Evolutionary conservation across 345 rosid genomes (phyloP), one percentile per base, ranked within the genome.

Genomic region (Camelina laxa): DNA sequence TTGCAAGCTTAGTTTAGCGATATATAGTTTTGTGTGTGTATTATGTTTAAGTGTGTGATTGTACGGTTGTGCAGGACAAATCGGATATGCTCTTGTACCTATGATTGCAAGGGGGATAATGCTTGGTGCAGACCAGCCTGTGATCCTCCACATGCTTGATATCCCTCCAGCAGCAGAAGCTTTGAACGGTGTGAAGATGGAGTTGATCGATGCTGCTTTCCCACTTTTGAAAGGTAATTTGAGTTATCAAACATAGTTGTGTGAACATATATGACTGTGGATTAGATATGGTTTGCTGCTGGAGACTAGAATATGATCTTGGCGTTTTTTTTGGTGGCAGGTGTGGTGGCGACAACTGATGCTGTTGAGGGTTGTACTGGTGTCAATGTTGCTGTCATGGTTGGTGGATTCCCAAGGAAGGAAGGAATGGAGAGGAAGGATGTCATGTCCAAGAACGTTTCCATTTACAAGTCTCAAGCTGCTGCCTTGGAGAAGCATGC

Each of bases 351-450:
- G 57, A 94, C 97, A 38, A 92, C 97, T 19, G 97, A 95, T 76
- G 97, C 70, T 14, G 86, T 92, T 67, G 97, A 95, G 72, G 99
- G 92, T 2, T 95, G 99, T 89, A 90, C 93, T n/a, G 93, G 93
- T 33, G 97, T 95, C 24, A 85, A 68, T 42, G 42, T 95, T 65
- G 97, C 96, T 1, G 89, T 95, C 67, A 95, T 95, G 99, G 97
- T 95, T 51, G 97, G 99, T 48, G 97, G 99, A 24, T 95, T 95
- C 87, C 99, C 97, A 3, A 88, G 97, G 73, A 94, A 92, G 71
- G 97, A 94, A 67, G 99, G 99, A 19, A 94, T 94, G 99, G 99
- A 92, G 65, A 90, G 97, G 79, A 95, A 95, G 78, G 97, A 95
- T 81, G 99, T 95, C 22, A 95, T 95, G 97, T 75, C 97, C 0